These are phyloP conservation scores for Leishmania mexicana DNA, from an alignment of 208 protist genomes.

Conservation along the genomic window DNA sequence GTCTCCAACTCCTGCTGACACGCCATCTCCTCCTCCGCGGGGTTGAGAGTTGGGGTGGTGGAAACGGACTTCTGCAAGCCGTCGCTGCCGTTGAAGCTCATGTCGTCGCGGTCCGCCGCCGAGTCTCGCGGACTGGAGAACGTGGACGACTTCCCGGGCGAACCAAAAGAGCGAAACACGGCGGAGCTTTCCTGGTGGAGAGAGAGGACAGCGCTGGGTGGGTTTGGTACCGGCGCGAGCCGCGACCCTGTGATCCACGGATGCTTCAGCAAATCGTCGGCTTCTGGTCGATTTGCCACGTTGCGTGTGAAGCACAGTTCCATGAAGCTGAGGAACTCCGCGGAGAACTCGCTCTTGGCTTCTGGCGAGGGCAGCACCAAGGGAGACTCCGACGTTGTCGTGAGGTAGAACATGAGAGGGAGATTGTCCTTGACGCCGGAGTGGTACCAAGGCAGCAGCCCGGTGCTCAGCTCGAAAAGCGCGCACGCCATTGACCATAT, in stretches of 20 bases:
- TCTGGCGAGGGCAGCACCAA: conserved; percentile 61
- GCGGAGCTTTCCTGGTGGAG: conserved; percentile 30
- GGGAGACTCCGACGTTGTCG: conserved; percentile 78
- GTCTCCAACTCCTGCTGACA: conserved; percentile 82
- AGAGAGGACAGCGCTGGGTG: conserved; percentile 17
- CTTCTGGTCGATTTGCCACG: conserved; percentile 62
- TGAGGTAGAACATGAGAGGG: conserved; percentile 91
- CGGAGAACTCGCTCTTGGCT: conserved; percentile 57
- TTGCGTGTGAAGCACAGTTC: conserved; percentile 87
- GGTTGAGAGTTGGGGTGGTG: conserved; percentile 20
- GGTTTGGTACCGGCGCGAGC: conserved; percentile 17
- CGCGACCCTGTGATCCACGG: conserved; percentile 75
- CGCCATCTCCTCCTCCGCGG: conserved; percentile 56
- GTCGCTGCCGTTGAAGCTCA: conserved; percentile 35
- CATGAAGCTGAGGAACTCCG: conserved; percentile 87
- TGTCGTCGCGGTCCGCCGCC: conserved; percentile 33
- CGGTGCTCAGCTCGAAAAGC: conserved; percentile 89
- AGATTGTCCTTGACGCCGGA: conserved; percentile 78
- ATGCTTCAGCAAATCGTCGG: conserved; percentile 76
- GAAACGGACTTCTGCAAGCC: conserved; percentile 30
- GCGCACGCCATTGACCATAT: conserved; percentile 91
- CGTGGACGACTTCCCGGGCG: conserved; percentile 31
- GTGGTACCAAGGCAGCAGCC: conserved; percentile 85
- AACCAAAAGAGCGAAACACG: conserved; percentile 9
- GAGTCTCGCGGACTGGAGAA: conserved; percentile 43